Evolutionary conservation across 78 protist genomes (phyloP), one percentile per base, ranked within the genome.

Genomic region (Dictyostelium citrinum): DNA sequence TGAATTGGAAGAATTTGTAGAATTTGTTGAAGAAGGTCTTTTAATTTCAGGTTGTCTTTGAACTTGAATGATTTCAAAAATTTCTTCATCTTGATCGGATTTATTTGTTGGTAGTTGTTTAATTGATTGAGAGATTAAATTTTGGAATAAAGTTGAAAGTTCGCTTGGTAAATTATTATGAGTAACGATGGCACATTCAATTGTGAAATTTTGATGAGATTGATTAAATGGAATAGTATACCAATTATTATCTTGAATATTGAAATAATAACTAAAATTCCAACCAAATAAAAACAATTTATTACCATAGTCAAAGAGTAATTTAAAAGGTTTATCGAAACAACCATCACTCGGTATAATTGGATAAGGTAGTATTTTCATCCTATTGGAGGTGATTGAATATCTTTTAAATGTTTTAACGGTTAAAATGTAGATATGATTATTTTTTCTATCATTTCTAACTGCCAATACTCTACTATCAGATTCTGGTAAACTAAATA

Each of bases 381-480:
- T 75, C 11, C 61, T 35, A 41, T 75, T 75, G 3, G 81, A 75
- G 3, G 49, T 75, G 27, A 43, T 75, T 20, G 61, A 75, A 75
- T 20, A 75, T 31, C 81, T 24, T 43, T 75, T 75, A 41, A 75
- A 75, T 43, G 81, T 16, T 43, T 35, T 75, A 35, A 41, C 41
- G 0, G 81, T n/a, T 35, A 75, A n/a, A n/a, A 75, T 75, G 9
- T 75, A 75, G 58, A 75, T 75, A 41, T 75, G 81, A 43, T 75
- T 75, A 43, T 75, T 75, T 22, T 75, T 75, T 75, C 81, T 75
- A 75, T 75, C 81, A 16, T 75, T 75, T 75, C 55, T 75, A 35
- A 75, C 81, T 9, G 81, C 81, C 55, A 75, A 43, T n/a, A 75
- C 58, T n/a, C 41, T 41, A 22, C 5, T 11, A n/a, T 75, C 81